Evolutionary conservation across 2,329 filamentous ascomycete genomes (phyloP).

Genomic region (Penicillium sp.): DNA sequence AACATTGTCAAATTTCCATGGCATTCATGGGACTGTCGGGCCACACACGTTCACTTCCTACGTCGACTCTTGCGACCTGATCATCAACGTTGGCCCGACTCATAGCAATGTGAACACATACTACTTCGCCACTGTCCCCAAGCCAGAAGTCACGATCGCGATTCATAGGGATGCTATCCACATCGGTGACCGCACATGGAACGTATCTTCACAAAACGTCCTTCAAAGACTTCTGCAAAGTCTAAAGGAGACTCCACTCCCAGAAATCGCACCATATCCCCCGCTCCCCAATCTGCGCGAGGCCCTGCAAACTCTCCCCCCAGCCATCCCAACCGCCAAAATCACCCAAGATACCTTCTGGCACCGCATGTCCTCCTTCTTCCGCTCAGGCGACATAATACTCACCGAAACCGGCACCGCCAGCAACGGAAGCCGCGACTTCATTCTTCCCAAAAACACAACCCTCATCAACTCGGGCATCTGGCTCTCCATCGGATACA

Average conservation of each 20-base stretch:
- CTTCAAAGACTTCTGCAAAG: neutral
- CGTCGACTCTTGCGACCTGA: conserved; percentile 25
- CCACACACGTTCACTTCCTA: neutral
- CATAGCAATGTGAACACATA: conserved; percentile 10
- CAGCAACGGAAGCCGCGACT: conserved; percentile 7
- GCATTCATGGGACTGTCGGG: conserved; percentile 37
- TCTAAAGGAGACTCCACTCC: neutral
- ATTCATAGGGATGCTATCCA: neutral
- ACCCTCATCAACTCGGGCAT: conserved; percentile 8
- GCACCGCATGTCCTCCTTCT: conserved; percentile 3
- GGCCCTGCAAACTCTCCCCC: neutral
- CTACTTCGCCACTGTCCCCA: neutral
- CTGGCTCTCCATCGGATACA: conserved; percentile 15
- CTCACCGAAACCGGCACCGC: conserved; percentile 15
- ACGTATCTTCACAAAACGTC: neutral
- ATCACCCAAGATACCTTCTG: conserved; percentile 5
- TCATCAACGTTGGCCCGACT: conserved; percentile 9
- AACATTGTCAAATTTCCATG: conserved; percentile 49
- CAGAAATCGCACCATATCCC: neutral
- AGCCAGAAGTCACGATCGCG: neutral
- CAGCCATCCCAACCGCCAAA: neutral
- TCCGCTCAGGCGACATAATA: conserved; percentile 7
- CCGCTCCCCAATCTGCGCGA: neutral
- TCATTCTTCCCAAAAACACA: conserved; percentile 3
- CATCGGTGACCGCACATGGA: neutral